Conservation (phyloP, 352 stramenopile genomes). For the Phytopythium chamaehyphon region DNA sequence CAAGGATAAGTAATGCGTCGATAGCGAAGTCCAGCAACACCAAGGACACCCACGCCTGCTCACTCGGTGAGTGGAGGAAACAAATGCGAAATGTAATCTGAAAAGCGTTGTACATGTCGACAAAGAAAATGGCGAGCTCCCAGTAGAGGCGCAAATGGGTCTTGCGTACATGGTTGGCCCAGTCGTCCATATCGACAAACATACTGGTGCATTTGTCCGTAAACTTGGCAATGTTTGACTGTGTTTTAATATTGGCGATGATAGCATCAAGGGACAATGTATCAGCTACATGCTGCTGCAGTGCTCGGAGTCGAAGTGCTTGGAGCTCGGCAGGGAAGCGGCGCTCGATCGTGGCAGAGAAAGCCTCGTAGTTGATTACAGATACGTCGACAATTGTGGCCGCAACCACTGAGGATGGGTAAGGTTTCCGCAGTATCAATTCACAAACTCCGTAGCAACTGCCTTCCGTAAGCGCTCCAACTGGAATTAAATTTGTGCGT, state of each 20-base stretch:
- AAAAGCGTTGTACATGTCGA: conserved; percentile 67
- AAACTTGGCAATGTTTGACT: conserved; percentile 37
- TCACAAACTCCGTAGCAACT: conserved; percentile 64
- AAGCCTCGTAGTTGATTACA: conserved; percentile 42
- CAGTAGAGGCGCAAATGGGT: conserved; percentile 57
- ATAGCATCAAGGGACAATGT: conserved; percentile 42
- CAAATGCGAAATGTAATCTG: conserved; percentile 68
- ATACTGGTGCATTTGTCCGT: conserved; percentile 55
- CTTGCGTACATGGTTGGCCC: conserved; percentile 36
- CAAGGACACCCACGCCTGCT: conserved; percentile 13
- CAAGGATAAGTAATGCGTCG: conserved; percentile 33
- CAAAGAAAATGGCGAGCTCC: conserved; percentile 44
- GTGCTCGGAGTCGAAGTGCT: conserved; percentile 25
- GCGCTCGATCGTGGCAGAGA: conserved; percentile 38
- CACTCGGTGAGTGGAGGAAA: conserved; percentile 39
- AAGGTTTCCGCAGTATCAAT: conserved; percentile 56
- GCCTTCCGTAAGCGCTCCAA: conserved; percentile 48
- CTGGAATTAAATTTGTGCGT: conserved; percentile 25
- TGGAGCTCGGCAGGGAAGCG: conserved; percentile 44
- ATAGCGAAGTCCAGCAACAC: conserved; percentile 35
- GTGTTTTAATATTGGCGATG: conserved; percentile 41
- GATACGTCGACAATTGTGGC: conserved; percentile 51
- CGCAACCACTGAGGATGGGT: conserved; percentile 42
- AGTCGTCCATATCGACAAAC: conserved; percentile 53
- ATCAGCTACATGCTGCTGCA: conserved; percentile 48